Evolutionary conservation across 2,329 filamentous ascomycete species (phyloP).

Genomic region (Scedosporium dehoogii): DNA sequence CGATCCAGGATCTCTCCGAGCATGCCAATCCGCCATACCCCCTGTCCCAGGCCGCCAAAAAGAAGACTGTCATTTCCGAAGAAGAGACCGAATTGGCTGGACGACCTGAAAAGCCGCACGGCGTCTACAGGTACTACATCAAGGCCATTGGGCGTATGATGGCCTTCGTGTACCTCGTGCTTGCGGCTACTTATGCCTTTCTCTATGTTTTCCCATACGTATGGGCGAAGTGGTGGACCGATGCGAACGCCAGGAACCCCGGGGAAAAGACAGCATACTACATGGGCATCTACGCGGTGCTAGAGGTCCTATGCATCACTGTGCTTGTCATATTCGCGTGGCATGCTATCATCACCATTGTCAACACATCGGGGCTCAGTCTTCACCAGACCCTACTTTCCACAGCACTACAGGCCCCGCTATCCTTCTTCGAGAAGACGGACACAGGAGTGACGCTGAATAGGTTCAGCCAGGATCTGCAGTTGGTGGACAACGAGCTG

Average conservation of each 20-base stretch:
- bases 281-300: neutral
- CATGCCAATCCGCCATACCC: no score
- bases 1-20: no score
- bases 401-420: constrained; percentile 7
- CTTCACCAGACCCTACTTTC: neutral
- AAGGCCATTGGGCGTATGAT: neutral
- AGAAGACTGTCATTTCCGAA: no score
- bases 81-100: no score
- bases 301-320: neutral
- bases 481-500: constrained; percentile 15
- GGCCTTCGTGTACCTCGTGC: neutral
- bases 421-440: constrained; percentile 12
- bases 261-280: neutral
- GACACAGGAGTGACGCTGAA: constrained; percentile 15
- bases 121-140: neutral
- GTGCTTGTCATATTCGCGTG: neutral
- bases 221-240: neutral
- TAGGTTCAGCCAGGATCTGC: constrained; percentile 14
- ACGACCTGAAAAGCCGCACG: no score
- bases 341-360: neutral
- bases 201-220: neutral
- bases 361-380: neutral
- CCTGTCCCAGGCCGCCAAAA: no score
- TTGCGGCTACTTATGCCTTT: neutral
- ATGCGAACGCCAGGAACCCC: neutral